Evolutionary conservation across 192 early-diverging fungal species (phyloP).

Genomic region (Rhizoclosmatium sp.): DNA sequence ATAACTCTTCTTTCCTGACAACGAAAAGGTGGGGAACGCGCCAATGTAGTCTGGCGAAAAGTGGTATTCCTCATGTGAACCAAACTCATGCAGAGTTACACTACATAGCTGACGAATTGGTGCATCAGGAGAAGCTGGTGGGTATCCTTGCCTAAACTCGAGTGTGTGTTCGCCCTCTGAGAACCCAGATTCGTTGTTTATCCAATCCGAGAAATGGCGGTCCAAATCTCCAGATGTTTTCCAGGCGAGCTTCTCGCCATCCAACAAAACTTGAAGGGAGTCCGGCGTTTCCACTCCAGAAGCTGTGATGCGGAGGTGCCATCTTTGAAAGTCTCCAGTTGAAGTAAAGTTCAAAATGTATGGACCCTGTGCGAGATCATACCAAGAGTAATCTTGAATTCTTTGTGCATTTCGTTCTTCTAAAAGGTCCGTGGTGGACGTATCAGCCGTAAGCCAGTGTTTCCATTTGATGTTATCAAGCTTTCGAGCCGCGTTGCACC

Average conservation of each 20-base stretch:
- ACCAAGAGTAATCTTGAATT: conserved; percentile 54
- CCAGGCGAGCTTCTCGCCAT: conserved; percentile 62
- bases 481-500: conserved; percentile 54
- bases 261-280: conserved; percentile 56
- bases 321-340: conserved; percentile 56
- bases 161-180: conserved; percentile 53
- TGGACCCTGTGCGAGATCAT: conserved; percentile 63
- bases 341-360: conserved; percentile 59
- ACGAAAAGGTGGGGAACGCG: conserved; percentile 60
- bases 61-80: not conserved
- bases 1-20: conserved; percentile 55
- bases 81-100: conserved; percentile 64
- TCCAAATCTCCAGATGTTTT: conserved; percentile 56
- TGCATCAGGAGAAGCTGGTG: conserved; percentile 29
- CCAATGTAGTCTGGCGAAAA: conserved; percentile 6
- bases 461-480: conserved; percentile 63
- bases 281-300: conserved; percentile 61
- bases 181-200: conserved; percentile 45
- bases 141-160: conserved; percentile 56
- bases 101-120: conserved; percentile 71
- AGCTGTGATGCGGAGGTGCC: conserved; percentile 62
- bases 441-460: conserved; percentile 60
- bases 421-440: conserved; percentile 42
- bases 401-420: conserved; percentile 21
- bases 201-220: conserved; percentile 40